These are phyloP conservation scores for Xylaria curta DNA, from an alignment of 495 filamentous ascomycete species.

Conservation along the genomic window DNA sequence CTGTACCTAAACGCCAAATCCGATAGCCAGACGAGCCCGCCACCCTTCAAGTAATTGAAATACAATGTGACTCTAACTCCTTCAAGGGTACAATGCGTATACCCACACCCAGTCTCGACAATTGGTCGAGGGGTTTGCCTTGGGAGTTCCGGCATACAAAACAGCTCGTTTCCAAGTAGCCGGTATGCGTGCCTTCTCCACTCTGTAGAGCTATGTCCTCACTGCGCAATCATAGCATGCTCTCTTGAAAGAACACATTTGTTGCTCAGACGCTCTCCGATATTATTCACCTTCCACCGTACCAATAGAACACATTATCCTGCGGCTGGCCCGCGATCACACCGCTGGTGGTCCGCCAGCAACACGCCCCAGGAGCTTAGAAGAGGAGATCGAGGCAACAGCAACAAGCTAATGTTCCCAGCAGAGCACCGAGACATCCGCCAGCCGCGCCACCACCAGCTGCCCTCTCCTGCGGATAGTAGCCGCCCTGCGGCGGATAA, in stretches of 20 bases:
- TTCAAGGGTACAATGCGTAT: background rate
- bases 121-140: background rate
- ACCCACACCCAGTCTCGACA: background rate
- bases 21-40: background rate
- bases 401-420: slow-evolving; percentile 53
- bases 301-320: background rate
- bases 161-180: background rate
- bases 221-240: background rate
- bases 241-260: background rate
- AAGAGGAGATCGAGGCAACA: slow-evolving; percentile 58
- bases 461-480: slow-evolving; percentile 33
- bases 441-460: slow-evolving; percentile 19
- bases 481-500: slow-evolving; percentile 31
- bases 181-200: background rate
- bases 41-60: background rate
- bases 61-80: background rate
- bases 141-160: background rate
- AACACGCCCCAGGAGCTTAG: slow-evolving; percentile 28
- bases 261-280: background rate
- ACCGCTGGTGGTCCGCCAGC: background rate
- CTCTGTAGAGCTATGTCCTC: background rate
- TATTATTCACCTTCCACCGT: background rate
- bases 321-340: background rate
- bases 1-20: slow-evolving; percentile 16
- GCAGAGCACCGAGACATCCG: slow-evolving; percentile 44